Percentiles rank a stretch among this genome's conserved stretches.
These are phyloP conservation scores for Rubia peregrina DNA, from an alignment of 305 asterid species.

Conservation along the genomic window DNA sequence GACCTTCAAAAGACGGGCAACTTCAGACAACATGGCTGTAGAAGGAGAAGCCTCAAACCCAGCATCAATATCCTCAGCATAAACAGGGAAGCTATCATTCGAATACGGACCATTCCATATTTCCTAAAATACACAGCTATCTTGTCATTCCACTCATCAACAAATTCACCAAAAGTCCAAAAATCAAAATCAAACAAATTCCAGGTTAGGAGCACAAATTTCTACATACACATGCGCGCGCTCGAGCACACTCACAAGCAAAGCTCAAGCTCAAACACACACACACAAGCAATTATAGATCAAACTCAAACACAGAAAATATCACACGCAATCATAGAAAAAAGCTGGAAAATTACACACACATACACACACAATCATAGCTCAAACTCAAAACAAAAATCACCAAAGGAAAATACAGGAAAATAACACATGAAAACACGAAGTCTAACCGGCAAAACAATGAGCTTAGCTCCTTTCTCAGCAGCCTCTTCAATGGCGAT, in stretches of 20 bases:
- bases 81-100: constrained; percentile 84
- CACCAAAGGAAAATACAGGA: not conserved
- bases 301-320: not conserved
- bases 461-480: constrained; percentile 79
- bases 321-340: not conserved
- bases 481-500: constrained; percentile 81
- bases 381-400: not conserved
- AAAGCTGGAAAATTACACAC: not conserved
- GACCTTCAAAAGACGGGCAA: constrained; percentile 57
- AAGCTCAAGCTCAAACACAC: not conserved
- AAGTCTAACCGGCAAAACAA: constrained; percentile 76
- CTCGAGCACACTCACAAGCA: not conserved
- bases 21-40: constrained; percentile 88
- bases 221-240: not conserved
- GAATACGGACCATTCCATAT: constrained; percentile 97
- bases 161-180: not conserved
- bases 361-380: not conserved
- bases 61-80: constrained; percentile 95
- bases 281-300: not conserved
- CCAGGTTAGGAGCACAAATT: not conserved
- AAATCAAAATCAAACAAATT: not conserved
- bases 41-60: constrained; percentile 85
- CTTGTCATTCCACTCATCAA: not conserved
- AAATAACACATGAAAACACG: not conserved
- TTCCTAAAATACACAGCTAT: constrained; percentile 41